Percentiles rank a stretch among this genome's conserved stretches.
phyloP scores from a whole-genome alignment of 1,284 basidiomycete species.

The Melanopsichium pennsylvanicum region DNA sequence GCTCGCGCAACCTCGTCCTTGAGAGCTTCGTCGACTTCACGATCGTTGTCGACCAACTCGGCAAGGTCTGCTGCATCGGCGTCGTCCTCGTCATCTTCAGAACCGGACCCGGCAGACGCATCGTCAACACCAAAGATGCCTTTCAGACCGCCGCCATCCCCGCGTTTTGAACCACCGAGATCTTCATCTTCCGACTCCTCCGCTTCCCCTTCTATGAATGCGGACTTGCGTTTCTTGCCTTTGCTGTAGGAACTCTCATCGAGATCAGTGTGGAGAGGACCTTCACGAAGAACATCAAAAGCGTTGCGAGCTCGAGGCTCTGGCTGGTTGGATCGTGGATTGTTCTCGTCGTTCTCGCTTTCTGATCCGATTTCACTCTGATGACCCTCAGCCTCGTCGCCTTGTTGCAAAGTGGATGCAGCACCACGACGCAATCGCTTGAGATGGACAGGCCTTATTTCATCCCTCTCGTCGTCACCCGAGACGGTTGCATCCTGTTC shows the following conservation, averaged over 20 bases:
- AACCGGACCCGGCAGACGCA: too few relatives aligned
- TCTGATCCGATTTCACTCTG: too few relatives aligned
- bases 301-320: slow-evolving; percentile 28
- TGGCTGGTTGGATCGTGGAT: slow-evolving; percentile 28
- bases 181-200: slow-evolving; percentile 63
- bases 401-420: neutral
- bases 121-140: slow-evolving; percentile 56
- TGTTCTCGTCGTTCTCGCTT: slow-evolving; percentile 21
- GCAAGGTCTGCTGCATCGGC: slow-evolving; percentile 57
- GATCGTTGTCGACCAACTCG: slow-evolving; percentile 58
- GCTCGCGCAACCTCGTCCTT: slow-evolving; percentile 54
- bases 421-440: slow-evolving; percentile 36
- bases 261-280: neutral
- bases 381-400: too few relatives aligned
- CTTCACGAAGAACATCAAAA: slow-evolving; percentile 23
- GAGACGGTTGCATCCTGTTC: neutral
- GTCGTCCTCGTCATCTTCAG: slow-evolving; percentile 54
- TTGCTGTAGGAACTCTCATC: neutral
- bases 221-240: slow-evolving; percentile 42
- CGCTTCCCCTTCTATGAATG: slow-evolving; percentile 62
- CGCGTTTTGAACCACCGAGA: slow-evolving; percentile 25
- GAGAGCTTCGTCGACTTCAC: slow-evolving; percentile 55
- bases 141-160: slow-evolving; percentile 51
- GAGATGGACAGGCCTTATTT: slow-evolving; percentile 27
- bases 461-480: slow-evolving; percentile 21